phyloP scores from a whole-genome alignment of 2,329 filamentous ascomycete genomes.

The Nigrospora oryzae region DNA sequence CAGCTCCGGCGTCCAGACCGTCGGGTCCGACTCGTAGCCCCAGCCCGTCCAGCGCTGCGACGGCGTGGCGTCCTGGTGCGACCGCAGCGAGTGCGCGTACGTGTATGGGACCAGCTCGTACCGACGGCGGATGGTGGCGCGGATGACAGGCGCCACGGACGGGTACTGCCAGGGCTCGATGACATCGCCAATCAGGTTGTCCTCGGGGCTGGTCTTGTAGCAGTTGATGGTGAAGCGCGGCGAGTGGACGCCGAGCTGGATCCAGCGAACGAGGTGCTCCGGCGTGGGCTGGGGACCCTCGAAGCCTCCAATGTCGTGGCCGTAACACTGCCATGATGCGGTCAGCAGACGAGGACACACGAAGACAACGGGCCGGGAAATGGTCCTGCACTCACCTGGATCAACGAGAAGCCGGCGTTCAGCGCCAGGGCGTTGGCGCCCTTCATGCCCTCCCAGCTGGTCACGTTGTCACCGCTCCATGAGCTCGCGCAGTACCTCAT shows the following conservation, averaged over 20 bases:
- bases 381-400: constrained; percentile 36
- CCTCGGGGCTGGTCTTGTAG: constrained; percentile 60
- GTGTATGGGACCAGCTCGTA: constrained; percentile 67
- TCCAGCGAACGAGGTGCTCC: constrained; percentile 64
- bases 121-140: constrained; percentile 58
- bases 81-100: constrained; percentile 56
- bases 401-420: constrained; percentile 57
- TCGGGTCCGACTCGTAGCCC: constrained; percentile 59
- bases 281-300: constrained; percentile 65
- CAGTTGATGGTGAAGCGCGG: constrained; percentile 70
- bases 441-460: constrained; percentile 65
- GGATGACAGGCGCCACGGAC: constrained; percentile 52
- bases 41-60: constrained; percentile 67
- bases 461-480: constrained; percentile 70
- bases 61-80: constrained; percentile 51
- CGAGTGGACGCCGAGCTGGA: constrained; percentile 63
- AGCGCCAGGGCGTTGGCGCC: constrained; percentile 62
- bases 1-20: constrained; percentile 54
- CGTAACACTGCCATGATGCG: constrained; percentile 41
- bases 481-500: constrained; percentile 63
- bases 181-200: constrained; percentile 61
- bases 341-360: no score
- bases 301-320: constrained; percentile 69
- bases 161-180: constrained; percentile 77
- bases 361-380: no score